Conservation (phyloP, 2,329 filamentous ascomycete species). For the Monosporascus sp. region DNA sequence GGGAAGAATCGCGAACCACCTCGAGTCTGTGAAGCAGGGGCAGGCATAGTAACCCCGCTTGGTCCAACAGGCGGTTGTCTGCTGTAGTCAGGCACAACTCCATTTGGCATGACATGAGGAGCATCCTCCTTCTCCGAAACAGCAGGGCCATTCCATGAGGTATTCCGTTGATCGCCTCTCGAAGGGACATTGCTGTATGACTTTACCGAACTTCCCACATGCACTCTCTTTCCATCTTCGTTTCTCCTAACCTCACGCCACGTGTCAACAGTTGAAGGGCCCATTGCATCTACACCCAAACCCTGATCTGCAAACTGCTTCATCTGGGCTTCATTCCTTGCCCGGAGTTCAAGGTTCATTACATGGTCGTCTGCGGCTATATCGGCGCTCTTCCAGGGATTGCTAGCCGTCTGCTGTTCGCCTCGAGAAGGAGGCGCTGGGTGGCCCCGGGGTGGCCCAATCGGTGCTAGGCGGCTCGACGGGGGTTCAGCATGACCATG, state of each 20-base stretch:
- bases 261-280: conserved; percentile 46
- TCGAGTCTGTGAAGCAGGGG: conserved; percentile 34
- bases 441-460: conserved; percentile 22
- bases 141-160: neutral
- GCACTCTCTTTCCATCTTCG: conserved; percentile 27
- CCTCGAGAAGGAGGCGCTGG: conserved; percentile 6
- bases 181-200: neutral
- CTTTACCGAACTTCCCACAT: conserved; percentile 14
- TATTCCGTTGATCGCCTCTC: neutral
- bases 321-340: conserved; percentile 36
- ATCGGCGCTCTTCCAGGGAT: conserved; percentile 20
- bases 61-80: conserved; percentile 9
- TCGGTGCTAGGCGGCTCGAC: conserved; percentile 22
- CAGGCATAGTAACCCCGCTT: conserved; percentile 12
- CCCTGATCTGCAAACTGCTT: conserved; percentile 43
- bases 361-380: conserved; percentile 38
- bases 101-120: conserved; percentile 20
- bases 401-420: conserved; percentile 4
- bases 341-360: conserved; percentile 32
- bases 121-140: neutral
- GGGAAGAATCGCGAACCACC: conserved; percentile 61
- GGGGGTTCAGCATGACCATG: conserved; percentile 12
- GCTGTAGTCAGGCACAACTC: conserved; percentile 10
- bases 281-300: conserved; percentile 38
- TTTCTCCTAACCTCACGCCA: conserved; percentile 40